These are phyloP conservation scores for Coemansia sp. DNA, from an alignment of 192 early-diverging fungal genomes.

Conservation along the genomic window DNA sequence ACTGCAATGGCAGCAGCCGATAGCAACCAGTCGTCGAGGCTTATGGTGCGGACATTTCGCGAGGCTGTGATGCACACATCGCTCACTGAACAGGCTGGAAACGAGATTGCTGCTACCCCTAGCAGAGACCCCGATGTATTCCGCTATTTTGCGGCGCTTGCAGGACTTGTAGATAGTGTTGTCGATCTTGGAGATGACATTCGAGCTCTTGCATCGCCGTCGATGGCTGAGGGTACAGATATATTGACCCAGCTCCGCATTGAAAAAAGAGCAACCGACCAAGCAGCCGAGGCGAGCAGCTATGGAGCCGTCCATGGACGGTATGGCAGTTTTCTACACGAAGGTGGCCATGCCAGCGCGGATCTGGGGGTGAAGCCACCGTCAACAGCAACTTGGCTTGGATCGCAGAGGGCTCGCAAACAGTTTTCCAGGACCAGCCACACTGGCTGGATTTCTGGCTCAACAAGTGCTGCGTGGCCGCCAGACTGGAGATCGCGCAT, in stretches of 20 bases:
- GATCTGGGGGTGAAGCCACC: slow-evolving; percentile 4
- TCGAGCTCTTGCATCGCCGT: slow-evolving; percentile 37
- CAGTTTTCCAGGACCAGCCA: slow-evolving; percentile 20
- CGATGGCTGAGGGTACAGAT: slow-evolving; percentile 43
- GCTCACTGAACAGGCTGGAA: slow-evolving; percentile 33
- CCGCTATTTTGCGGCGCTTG: slow-evolving; percentile 37
- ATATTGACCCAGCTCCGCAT: slow-evolving; percentile 32
- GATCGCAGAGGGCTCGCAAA: slow-evolving; percentile 15
- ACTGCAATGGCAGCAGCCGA: not conserved
- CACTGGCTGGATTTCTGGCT: slow-evolving; percentile 26
- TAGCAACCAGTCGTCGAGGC: slow-evolving; percentile 24
- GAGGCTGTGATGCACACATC: slow-evolving; percentile 54
- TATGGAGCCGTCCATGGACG: slow-evolving; percentile 3
- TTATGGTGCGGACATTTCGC: slow-evolving; percentile 53
- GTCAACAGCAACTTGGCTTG: slow-evolving; percentile 39
- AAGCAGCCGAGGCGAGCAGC: not conserved
- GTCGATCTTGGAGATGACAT: slow-evolving; percentile 50
- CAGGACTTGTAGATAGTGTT: slow-evolving; percentile 43
- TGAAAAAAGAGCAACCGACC: slow-evolving; percentile 18
- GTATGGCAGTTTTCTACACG: slow-evolving; percentile 12
- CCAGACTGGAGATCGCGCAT: slow-evolving; percentile 56
- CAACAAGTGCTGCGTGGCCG: slow-evolving; percentile 35
- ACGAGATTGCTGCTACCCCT: slow-evolving; percentile 38
- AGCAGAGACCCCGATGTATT: slow-evolving; percentile 37
- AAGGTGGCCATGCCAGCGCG: not conserved